Conservation (phyloP, 257 asterid genomes). For the Solanum ossicruentum region DNA sequence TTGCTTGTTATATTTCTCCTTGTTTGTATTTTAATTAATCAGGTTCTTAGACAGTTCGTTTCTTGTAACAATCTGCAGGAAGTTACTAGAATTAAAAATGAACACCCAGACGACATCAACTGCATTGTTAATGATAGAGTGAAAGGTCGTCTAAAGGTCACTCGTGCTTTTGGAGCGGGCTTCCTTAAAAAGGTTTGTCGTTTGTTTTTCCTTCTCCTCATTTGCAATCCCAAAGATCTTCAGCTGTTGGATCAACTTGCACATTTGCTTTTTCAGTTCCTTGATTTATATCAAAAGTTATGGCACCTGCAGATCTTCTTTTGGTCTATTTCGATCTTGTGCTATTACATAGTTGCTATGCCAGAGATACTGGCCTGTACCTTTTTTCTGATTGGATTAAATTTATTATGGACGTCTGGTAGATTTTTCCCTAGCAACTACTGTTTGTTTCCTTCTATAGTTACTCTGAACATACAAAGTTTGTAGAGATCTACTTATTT, state of each 20-base stretch:
- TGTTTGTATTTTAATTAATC: not conserved
- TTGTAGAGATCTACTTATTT: not conserved
- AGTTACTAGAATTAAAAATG: conserved; percentile 6
- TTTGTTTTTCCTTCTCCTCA: not conserved
- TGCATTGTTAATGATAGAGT: conserved; percentile 11
- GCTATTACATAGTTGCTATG: not conserved
- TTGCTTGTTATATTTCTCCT: not conserved
- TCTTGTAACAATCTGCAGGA: conserved; percentile 3
- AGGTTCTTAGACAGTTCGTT: not conserved
- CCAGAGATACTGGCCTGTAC: not conserved
- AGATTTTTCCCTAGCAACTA: not conserved
- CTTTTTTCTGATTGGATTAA: not conserved
- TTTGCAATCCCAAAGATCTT: not conserved
- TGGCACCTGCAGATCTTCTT: not conserved
- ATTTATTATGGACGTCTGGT: not conserved
- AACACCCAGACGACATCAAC: conserved; percentile 10
- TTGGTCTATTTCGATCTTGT: not conserved
- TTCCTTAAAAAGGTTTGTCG: conserved; percentile 9
- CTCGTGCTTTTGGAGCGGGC: conserved; percentile 18
- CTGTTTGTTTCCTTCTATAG: not conserved
- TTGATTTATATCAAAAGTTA: not conserved
- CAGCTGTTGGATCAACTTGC: not conserved
- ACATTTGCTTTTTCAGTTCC: not conserved
- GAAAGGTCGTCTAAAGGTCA: conserved; percentile 14
- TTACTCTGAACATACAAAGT: not conserved